These are phyloP conservation scores for Diplotaxis tenuifolia DNA, from an alignment of 345 rosid species.

Conservation along the genomic window DNA sequence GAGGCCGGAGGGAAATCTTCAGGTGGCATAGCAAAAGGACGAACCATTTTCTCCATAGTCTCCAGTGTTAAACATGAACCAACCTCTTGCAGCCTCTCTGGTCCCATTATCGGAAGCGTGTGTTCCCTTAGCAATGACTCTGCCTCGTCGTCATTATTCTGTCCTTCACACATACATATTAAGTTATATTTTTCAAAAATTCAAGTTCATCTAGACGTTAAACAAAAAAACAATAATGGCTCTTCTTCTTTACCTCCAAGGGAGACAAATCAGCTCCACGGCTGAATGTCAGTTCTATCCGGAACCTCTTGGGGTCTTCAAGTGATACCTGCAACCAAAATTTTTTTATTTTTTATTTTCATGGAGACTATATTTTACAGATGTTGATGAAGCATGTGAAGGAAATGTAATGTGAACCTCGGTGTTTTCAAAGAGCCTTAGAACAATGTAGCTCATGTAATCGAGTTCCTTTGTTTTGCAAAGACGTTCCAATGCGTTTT, in stretches of 20 bases:
- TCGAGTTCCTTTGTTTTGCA: slow-evolving; percentile 91
- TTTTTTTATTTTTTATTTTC: neutral
- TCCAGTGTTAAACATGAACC: slow-evolving; percentile 85
- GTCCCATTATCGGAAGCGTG: slow-evolving; percentile 96
- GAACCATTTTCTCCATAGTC: slow-evolving; percentile 91
- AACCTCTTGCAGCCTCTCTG: slow-evolving; percentile 94
- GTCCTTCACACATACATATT: neutral
- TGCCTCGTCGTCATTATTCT: slow-evolving; percentile 71
- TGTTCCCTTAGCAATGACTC: slow-evolving; percentile 86
- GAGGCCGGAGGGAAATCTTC: slow-evolving; percentile 98
- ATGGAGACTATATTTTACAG: neutral
- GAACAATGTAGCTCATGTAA: slow-evolving; percentile 95
- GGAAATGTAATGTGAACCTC: slow-evolving; percentile 38
- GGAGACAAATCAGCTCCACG: slow-evolving; percentile 99
- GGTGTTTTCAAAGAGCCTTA: slow-evolving; percentile 90
- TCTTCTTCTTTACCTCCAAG: slow-evolving; percentile 57
- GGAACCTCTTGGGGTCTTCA: slow-evolving; percentile 90
- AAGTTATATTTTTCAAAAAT: neutral
- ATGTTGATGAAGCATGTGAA: slow-evolving; percentile 1
- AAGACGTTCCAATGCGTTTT: slow-evolving; percentile 73
- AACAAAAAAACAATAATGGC: neutral
- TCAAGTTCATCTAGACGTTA: neutral
- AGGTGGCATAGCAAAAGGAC: slow-evolving; percentile 93
- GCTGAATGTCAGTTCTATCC: slow-evolving; percentile 89
- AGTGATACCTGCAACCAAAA: slow-evolving; percentile 48